Percentiles rank a stretch among this genome's conserved stretches.
phyloP scores from a whole-genome alignment of 192 early-diverging fungal genomes.

The Podila epigama region DNA sequence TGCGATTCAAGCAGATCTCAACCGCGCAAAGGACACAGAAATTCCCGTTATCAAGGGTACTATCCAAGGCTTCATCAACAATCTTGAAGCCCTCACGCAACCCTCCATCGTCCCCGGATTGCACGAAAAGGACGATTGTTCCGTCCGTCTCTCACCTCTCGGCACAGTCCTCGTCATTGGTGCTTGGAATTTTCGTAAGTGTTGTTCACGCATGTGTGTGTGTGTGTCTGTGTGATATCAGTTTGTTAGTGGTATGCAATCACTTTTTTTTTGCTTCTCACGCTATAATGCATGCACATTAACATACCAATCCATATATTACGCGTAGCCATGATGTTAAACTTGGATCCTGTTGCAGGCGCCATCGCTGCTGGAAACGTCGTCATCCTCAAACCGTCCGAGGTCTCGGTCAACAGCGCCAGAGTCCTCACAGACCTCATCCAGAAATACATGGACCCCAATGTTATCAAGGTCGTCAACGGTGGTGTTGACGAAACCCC shows the following conservation, averaged over 20 bases:
- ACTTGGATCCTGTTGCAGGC: slow-evolving; percentile 56
- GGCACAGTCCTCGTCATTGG: slow-evolving; percentile 53
- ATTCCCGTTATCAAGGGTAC: slow-evolving; percentile 5
- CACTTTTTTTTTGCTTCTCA: too few species aligned
- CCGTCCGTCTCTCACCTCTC: slow-evolving; percentile 28
- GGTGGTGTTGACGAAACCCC: slow-evolving; percentile 68
- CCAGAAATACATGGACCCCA: slow-evolving; percentile 63
- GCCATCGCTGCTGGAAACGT: slow-evolving; percentile 70
- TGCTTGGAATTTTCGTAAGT: slow-evolving; percentile 63
- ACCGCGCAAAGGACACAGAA: slow-evolving; percentile 49
- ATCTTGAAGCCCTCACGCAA: slow-evolving; percentile 18
- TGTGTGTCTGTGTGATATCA: too few species aligned
- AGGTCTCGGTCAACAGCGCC: slow-evolving; percentile 56
- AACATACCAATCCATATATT: background rate
- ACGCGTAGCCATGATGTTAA: slow-evolving; percentile 51
- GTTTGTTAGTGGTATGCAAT: too few species aligned
- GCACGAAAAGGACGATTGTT: slow-evolving; percentile 20
- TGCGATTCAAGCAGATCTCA: slow-evolving; percentile 64
- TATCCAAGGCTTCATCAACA: slow-evolving; percentile 9
- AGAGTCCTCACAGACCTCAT: slow-evolving; percentile 53
- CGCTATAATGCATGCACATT: too few species aligned
- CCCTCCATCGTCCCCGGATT: slow-evolving; percentile 2
- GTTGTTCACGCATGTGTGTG: too few species aligned
- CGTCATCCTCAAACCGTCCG: slow-evolving; percentile 57
- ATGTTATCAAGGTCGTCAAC: slow-evolving; percentile 55